Evolutionary conservation across 2,329 filamentous ascomycete species (phyloP).

Genomic region (Pyrenophora teres): DNA sequence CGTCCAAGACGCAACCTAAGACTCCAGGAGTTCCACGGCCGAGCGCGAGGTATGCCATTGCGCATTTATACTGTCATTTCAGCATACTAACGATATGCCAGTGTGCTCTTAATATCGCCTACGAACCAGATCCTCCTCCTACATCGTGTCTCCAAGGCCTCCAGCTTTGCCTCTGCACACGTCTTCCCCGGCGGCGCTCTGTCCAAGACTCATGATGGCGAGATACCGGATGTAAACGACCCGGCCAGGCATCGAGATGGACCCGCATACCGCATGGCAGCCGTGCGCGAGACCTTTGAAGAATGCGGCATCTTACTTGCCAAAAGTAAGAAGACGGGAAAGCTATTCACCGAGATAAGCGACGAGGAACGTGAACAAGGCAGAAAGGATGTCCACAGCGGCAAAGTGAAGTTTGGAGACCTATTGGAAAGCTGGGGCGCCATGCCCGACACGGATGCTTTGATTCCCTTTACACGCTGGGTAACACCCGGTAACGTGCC

Average conservation of each 20-base stretch:
- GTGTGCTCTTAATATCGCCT: slow-evolving; percentile 83
- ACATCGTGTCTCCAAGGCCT: slow-evolving; percentile 80
- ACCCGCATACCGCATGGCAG: slow-evolving; percentile 75
- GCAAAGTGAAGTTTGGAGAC: slow-evolving; percentile 66
- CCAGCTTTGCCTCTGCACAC: slow-evolving; percentile 86
- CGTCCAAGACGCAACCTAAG: slow-evolving; percentile 41
- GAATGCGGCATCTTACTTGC: slow-evolving; percentile 89
- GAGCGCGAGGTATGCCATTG: slow-evolving; percentile 61
- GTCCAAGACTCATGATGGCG: slow-evolving; percentile 75
- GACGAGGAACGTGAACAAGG: slow-evolving; percentile 66
- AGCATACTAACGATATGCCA: slow-evolving; percentile 43
- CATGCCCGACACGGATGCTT: slow-evolving; percentile 66
- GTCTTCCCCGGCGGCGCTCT: slow-evolving; percentile 94
- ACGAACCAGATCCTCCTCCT: slow-evolving; percentile 86
- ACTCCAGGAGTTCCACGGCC: slow-evolving; percentile 59
- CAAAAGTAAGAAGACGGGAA: slow-evolving; percentile 54
- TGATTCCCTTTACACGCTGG: slow-evolving; percentile 90
- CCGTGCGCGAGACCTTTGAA: slow-evolving; percentile 91
- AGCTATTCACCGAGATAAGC: slow-evolving; percentile 63
- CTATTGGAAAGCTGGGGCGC: slow-evolving; percentile 66
- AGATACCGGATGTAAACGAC: slow-evolving; percentile 56
- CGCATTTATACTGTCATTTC: neutral
- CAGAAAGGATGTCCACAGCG: slow-evolving; percentile 70
- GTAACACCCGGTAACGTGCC: slow-evolving; percentile 75
- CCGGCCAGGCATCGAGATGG: slow-evolving; percentile 70